A percentile compares a stretch with the other conserved stretches of the same genome.
Conservation (phyloP, 306 rosid genomes). For the Parietaria judaica region DNA sequence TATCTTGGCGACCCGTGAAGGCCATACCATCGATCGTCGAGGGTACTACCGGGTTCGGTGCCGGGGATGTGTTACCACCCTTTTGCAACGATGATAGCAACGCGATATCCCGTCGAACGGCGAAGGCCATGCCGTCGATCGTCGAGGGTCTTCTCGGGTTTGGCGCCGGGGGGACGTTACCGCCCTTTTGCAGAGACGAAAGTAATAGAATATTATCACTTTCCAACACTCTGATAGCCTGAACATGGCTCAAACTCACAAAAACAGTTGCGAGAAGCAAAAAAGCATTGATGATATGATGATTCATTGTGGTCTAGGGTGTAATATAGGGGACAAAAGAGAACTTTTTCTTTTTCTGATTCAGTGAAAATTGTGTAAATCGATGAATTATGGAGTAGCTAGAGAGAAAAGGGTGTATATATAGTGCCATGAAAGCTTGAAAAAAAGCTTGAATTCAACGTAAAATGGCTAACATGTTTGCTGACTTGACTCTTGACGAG, state of each 20-base stretch:
- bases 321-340: no score
- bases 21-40: no score
- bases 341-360: no score
- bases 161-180: background rate
- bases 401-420: background rate
- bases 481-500: background rate
- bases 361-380: background rate
- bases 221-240: slow-evolving; percentile 2
- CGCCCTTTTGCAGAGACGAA: background rate
- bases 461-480: background rate
- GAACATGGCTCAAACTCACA: background rate
- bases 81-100: no score
- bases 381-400: background rate
- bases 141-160: background rate
- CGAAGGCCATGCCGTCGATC: background rate
- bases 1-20: no score
- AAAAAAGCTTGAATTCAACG: background rate
- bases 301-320: background rate
- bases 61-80: no score
- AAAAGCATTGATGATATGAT: background rate
- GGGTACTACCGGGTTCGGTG: no score
- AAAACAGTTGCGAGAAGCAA: background rate
- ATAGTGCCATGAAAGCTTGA: background rate
- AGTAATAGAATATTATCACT: background rate
- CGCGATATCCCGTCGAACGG: background rate